phyloP scores from a whole-genome alignment of 176 grass and related monocot species.

The Phragmites australis region DNA sequence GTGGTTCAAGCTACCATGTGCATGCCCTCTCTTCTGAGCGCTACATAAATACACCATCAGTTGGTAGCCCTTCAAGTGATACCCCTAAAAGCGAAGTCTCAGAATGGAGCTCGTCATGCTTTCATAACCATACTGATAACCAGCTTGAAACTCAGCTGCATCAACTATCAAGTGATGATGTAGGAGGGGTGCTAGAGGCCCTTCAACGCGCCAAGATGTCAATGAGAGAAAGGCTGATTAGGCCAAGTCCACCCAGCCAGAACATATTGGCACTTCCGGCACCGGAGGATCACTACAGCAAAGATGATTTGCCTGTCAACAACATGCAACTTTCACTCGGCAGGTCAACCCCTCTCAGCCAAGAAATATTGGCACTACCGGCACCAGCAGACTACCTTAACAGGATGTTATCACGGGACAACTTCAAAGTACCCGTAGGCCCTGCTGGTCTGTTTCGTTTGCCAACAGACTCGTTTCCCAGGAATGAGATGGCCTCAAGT shows the following conservation, averaged over 20 bases:
- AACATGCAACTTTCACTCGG: slow-evolving; percentile 39
- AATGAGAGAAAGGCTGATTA: slow-evolving; percentile 61
- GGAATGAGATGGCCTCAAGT: neutral
- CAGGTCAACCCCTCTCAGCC: slow-evolving; percentile 27
- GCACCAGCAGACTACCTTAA: slow-evolving; percentile 27
- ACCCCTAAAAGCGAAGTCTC: slow-evolving; percentile 52
- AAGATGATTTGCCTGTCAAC: slow-evolving; percentile 31
- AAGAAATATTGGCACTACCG: slow-evolving; percentile 39
- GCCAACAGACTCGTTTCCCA: slow-evolving; percentile 62
- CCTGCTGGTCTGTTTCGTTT: slow-evolving; percentile 82
- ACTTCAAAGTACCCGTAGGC: slow-evolving; percentile 54
- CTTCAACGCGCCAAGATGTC: slow-evolving; percentile 78
- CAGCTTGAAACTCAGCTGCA: slow-evolving; percentile 47
- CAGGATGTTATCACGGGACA: slow-evolving; percentile 15
- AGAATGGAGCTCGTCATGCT: slow-evolving; percentile 55
- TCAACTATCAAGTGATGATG: slow-evolving; percentile 42
- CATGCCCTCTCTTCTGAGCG: slow-evolving; percentile 29
- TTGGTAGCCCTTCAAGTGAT: slow-evolving; percentile 46
- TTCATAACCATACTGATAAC: slow-evolving; percentile 56
- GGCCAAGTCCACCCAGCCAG: slow-evolving; percentile 31
- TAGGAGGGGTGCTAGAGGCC: slow-evolving; percentile 77
- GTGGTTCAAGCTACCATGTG: slow-evolving; percentile 45
- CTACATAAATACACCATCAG: slow-evolving; percentile 44
- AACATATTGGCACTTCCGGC: slow-evolving; percentile 46
- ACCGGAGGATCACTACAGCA: slow-evolving; percentile 25